Conservation (phyloP, 495 filamentous ascomycete genomes). For the Penicillium roqueforti region DNA sequence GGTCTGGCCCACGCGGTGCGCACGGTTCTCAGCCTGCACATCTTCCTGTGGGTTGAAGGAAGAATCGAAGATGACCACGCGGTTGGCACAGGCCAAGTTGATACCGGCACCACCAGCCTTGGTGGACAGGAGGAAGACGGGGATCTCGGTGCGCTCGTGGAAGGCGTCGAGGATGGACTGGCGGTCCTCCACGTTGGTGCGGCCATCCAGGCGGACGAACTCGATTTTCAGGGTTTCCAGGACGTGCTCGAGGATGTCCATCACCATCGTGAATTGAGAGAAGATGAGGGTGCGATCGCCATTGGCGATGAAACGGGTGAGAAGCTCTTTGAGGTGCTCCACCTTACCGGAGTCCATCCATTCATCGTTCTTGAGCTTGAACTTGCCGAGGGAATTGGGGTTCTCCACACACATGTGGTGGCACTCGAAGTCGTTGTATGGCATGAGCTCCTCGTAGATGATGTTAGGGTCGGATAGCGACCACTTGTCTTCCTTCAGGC, state of each 20-base stretch:
- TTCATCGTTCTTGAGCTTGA: conserved; percentile 64
- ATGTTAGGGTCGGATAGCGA: conserved; percentile 56
- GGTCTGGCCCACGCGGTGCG: conserved; percentile 89
- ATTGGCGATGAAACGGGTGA: conserved; percentile 67
- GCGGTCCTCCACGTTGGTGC: conserved; percentile 75
- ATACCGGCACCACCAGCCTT: conserved; percentile 93
- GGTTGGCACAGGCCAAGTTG: conserved; percentile 91
- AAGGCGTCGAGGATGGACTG: conserved; percentile 83
- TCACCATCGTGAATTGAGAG: conserved; percentile 85
- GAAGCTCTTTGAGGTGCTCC: conserved; percentile 65
- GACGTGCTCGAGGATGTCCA: conserved; percentile 83
- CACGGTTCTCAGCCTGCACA: conserved; percentile 92
- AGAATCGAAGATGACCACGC: conserved; percentile 95
- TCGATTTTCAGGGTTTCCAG: conserved; percentile 67
- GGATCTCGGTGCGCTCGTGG: conserved; percentile 67
- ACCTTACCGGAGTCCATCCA: conserved; percentile 97
- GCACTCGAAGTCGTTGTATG: conserved; percentile 77
- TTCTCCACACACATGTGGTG: conserved; percentile 73
- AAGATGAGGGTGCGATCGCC: conserved; percentile 88
- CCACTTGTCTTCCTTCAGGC: conserved; percentile 62
- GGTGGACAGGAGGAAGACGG: conserved; percentile 88
- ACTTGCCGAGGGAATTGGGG: conserved; percentile 62
- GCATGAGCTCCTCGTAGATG: conserved; percentile 66
- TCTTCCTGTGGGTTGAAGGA: conserved; percentile 97
- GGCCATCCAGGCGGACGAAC: conserved; percentile 79